Conservation (phyloP, 2,329 filamentous ascomycete species). For the Domatiomyces catenatus region DNA sequence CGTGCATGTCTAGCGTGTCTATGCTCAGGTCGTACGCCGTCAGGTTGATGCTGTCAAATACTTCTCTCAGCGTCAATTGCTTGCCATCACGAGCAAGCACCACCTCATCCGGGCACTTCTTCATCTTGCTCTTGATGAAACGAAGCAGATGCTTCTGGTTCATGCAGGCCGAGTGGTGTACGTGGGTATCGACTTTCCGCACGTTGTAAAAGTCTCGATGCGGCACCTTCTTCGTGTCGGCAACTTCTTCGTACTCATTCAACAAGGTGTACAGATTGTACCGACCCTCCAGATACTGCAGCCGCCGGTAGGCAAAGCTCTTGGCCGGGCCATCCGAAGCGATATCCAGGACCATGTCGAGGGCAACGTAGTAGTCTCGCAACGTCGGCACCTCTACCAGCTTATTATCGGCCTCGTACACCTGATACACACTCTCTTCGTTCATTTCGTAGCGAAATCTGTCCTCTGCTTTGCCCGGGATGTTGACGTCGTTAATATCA, state of each 20-base stretch:
- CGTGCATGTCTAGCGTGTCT: constrained; percentile 97
- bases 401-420: constrained; percentile 58
- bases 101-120: constrained; percentile 87
- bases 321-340: constrained; percentile 93
- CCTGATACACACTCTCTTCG: constrained; percentile 75
- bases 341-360: constrained; percentile 73
- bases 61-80: constrained; percentile 75
- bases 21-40: constrained; percentile 97
- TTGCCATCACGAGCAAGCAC: constrained; percentile 87
- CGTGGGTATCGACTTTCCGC: constrained; percentile 94
- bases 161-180: constrained; percentile 98
- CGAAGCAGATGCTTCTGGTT: constrained; percentile 96
- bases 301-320: constrained; percentile 84
- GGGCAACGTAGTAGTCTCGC: constrained; percentile 87
- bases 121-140: constrained; percentile 99
- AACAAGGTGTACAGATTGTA: constrained; percentile 87
- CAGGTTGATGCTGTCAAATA: constrained; percentile 93
- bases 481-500: constrained; percentile 52
- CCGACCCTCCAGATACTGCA: constrained; percentile 92
- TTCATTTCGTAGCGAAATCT: constrained; percentile 67
- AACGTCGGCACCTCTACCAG: constrained; percentile 77
- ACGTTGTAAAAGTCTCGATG: constrained; percentile 99
- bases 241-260: constrained; percentile 95
- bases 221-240: constrained; percentile 92
- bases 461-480: constrained; percentile 56